Percentiles rank a stretch among this genome's conserved stretches.
Evolutionary conservation across 495 filamentous ascomycete genomes (phyloP).

Genomic region (Daldinia concentrica): DNA sequence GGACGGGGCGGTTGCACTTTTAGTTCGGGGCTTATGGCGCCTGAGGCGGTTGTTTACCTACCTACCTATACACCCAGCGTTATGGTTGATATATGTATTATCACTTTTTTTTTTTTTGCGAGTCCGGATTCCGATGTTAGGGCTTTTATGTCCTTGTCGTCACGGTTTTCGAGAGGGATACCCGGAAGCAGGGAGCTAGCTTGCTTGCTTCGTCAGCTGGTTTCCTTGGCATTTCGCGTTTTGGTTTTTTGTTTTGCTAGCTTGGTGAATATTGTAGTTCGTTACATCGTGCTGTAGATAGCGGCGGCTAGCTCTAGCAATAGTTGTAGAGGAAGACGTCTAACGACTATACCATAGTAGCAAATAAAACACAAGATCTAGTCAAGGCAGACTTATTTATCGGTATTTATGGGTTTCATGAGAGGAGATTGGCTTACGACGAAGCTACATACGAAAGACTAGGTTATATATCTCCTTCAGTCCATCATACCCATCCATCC

Average conservation of each 20-base stretch:
- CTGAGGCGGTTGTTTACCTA: not conserved
- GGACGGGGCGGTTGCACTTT: conserved; percentile 4
- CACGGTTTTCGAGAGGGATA: not conserved
- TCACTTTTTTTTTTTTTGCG: not conserved
- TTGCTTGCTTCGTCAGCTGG: not conserved
- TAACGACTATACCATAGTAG: not conserved
- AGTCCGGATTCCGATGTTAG: not conserved
- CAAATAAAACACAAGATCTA: not conserved
- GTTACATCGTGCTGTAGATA: not conserved
- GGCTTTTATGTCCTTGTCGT: not conserved
- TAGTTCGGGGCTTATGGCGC: not conserved
- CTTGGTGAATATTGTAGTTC: not conserved
- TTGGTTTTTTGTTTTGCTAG: not conserved
- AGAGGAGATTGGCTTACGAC: not conserved
- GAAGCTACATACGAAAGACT: not conserved
- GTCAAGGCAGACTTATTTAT: not conserved
- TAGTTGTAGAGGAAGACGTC: not conserved
- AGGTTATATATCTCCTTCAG: not conserved
- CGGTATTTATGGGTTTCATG: not conserved
- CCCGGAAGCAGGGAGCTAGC: not conserved
- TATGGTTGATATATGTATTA: not conserved
- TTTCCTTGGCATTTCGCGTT: not conserved
- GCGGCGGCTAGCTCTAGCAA: not conserved
- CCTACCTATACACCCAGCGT: not conserved
- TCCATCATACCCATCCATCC: not conserved